Conservation (phyloP, 768 basidiomycete genomes). For the Suillus weaverae region DNA sequence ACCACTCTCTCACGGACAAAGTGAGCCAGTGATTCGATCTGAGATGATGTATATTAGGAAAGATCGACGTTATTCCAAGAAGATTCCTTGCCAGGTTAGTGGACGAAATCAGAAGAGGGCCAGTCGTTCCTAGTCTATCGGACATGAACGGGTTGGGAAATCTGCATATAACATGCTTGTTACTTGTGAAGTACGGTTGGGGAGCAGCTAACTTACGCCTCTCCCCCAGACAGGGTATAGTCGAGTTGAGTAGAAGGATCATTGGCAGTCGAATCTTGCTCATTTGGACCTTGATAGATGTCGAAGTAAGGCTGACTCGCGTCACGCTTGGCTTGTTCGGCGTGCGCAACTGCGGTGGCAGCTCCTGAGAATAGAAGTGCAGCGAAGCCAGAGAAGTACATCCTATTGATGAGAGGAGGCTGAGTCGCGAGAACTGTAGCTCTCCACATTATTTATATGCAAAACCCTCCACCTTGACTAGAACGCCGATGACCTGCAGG, state of each 20-base stretch:
- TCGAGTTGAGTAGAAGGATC: constrained; percentile 15
- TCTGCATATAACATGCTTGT: constrained; percentile 2
- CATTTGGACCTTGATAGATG: constrained; percentile 14
- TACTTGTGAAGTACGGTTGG: background rate
- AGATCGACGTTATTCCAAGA: background rate
- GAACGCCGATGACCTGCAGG: background rate
- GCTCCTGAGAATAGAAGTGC: constrained; percentile 10
- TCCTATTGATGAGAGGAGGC: constrained; percentile 9
- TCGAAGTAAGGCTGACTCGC: constrained; percentile 15
- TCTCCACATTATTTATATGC: background rate
- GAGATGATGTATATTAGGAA: background rate
- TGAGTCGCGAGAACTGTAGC: constrained; percentile 7
- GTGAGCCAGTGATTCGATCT: constrained; percentile 20
- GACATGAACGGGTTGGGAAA: constrained; percentile 19
- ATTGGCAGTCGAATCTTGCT: constrained; percentile 14
- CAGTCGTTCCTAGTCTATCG: constrained; percentile 16
- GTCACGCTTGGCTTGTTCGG: constrained; percentile 12
- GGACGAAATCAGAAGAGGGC: constrained; percentile 15
- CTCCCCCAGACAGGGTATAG: constrained; percentile 18
- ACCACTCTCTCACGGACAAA: constrained; percentile 22
- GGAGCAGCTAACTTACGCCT: constrained; percentile 9
- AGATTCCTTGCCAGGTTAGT: constrained; percentile 12
- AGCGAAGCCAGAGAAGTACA: constrained; percentile 9
- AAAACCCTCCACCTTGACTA: background rate
- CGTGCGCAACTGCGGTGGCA: constrained; percentile 5